Base-by-base conservation (phyloP, 768 basidiomycete species). In the Imleria badia region DNA sequence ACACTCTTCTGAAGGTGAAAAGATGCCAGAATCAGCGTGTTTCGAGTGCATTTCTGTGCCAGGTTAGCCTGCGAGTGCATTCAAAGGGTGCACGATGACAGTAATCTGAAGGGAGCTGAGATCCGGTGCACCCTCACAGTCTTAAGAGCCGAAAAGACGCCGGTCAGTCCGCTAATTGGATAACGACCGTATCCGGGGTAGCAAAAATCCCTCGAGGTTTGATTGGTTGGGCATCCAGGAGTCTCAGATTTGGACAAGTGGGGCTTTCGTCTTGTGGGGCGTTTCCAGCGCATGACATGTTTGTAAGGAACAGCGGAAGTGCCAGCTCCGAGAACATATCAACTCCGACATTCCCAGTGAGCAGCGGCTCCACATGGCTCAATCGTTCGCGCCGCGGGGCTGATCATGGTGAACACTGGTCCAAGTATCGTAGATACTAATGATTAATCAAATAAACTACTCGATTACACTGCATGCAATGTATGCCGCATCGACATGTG, bases 1-100 rank as follows among this genome's bases (percentile, higher is more conserved):
- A 22, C 12, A 15, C 13, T 44, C 54, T 22, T 65, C 56, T 36
- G 48, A 30, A 31, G 59, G 48, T 6, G 48, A 51, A 15, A 17
- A 22, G n/a, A 44, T 17, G 11, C 26, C 46, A 13, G 55, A 42
- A 43, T 59, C 61, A 8, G 40, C 43, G 23, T 12, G 54, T 30
- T 66, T 68, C 39, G 55, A 15, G 48, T 54, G 44, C 66, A 68
- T 67, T 14, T 47, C 23, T 26, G 34, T 29, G 43, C 3, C 8
- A 38, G 17, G 55, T 35, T 6, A 35, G 35, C 19, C 31, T 48
- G 33, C 8, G 22, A 42, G 51, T 20, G 45, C 39, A 43, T 12
- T 29, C 3, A 23, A 6, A 12, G 15, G 48, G 34, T 40, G 14
- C 3, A 23, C 38, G 31, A 48, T 11, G 11, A 26, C 5, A 9